These are phyloP conservation scores for Aspergillus carlsbadensis DNA, from an alignment of 495 filamentous ascomycete genomes.

Conservation along the genomic window DNA sequence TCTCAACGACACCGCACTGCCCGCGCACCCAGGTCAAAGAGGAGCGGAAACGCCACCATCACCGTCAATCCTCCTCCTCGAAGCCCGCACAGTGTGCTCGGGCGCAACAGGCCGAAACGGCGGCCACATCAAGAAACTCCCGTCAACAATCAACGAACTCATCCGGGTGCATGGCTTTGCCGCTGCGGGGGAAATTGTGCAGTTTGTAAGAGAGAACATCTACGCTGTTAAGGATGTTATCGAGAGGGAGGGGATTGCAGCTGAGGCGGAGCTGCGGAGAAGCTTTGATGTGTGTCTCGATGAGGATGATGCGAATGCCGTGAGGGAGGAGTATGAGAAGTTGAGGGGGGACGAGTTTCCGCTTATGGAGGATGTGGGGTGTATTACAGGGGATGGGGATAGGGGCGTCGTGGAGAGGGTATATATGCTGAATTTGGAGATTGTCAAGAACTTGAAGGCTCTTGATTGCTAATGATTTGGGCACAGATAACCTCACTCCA, in stretches of 20 bases:
- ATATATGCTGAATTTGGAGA: too few relatives aligned
- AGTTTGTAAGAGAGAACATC: constrained; percentile 34
- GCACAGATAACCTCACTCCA: constrained; percentile 28
- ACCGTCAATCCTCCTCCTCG: constrained; percentile 36
- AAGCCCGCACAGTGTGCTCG: constrained; percentile 38
- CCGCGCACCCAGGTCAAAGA: background rate
- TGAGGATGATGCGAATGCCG: constrained; percentile 26
- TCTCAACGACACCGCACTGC: too few relatives aligned
- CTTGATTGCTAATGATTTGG: too few relatives aligned
- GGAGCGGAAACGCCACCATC: background rate
- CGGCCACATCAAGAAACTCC: constrained; percentile 34
- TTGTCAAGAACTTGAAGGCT: too few relatives aligned
- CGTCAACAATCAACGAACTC: constrained; percentile 22
- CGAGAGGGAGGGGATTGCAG: constrained; percentile 38
- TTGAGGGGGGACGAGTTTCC: too few relatives aligned
- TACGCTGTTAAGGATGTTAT: constrained; percentile 30
- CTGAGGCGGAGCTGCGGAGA: constrained; percentile 38
- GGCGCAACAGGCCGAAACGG: constrained; percentile 43
- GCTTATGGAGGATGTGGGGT: background rate
- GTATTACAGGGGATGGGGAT: constrained; percentile 32
- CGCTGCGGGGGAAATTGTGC: constrained; percentile 20
- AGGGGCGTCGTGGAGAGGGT: constrained; percentile 29
- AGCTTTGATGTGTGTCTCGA: constrained; percentile 39
- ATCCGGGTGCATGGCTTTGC: constrained; percentile 9
- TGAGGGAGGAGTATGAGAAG: constrained; percentile 13